Conservation (phyloP, 1,284 basidiomycete genomes). For the Leccinum fallax region DNA sequence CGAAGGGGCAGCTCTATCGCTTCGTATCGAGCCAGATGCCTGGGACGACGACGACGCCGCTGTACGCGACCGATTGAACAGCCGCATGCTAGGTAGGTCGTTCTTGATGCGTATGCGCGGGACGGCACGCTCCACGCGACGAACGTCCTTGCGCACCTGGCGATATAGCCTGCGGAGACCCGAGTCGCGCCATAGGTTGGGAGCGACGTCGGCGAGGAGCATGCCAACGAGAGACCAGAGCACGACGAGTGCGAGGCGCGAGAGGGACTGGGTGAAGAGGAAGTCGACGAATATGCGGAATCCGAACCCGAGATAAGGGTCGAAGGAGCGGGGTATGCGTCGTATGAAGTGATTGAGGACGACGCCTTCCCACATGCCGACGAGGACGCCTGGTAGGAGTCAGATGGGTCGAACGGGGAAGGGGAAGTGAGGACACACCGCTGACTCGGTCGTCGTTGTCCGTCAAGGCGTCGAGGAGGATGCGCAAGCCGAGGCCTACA, state of each 20-base stretch:
- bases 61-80: conserved; percentile 26
- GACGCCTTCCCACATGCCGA: conserved; percentile 76
- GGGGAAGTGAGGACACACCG: conserved; percentile 23
- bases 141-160: conserved; percentile 49
- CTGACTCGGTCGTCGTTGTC: conserved; percentile 48
- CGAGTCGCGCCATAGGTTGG: conserved; percentile 59
- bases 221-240: conserved; percentile 71
- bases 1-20: conserved; percentile 34
- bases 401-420: neutral
- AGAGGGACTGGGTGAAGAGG: conserved; percentile 60
- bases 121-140: conserved; percentile 33
- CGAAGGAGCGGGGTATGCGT: conserved; percentile 54
- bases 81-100: conserved; percentile 31
- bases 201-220: conserved; percentile 66
- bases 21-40: conserved; percentile 32
- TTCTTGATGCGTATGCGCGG: conserved; percentile 36
- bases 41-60: conserved; percentile 1
- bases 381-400: conserved; percentile 48
- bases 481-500: conserved; percentile 52
- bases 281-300: conserved; percentile 71
- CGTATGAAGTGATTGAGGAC: conserved; percentile 69
- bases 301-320: conserved; percentile 65
- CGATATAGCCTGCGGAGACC: conserved; percentile 59
- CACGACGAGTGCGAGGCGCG: conserved; percentile 56
- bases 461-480: conserved; percentile 50